Evolutionary conservation across 2,329 filamentous ascomycete genomes (phyloP), one percentile per base, ranked within the genome.

Genomic region (Ceratocystis lukuohia): DNA sequence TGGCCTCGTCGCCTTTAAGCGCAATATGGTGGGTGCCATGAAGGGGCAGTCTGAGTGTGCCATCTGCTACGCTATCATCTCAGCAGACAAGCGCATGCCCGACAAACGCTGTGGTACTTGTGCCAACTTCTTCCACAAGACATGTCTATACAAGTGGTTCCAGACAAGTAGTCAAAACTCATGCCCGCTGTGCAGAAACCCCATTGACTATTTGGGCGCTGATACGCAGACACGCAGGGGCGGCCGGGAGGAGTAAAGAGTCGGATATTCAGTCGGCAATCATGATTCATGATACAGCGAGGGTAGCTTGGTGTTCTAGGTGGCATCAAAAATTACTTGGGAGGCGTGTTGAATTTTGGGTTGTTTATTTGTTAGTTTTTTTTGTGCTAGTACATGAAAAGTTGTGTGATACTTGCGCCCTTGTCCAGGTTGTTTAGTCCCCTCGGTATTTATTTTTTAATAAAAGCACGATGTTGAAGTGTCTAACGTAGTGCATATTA

Each of bases 61-160:
- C 8, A 97, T 97, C 73, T 97, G 93, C 79, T 97, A 97, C 78
- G 91, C 87, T 68, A 91, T 99, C 73, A 90, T 99, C 69, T 90
- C 90, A 20, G 85, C 84, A 6, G 92, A 96, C 74, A 89, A 89
- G 79, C 88, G 88, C 75, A 84, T 96, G 74, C 94, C 94, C 0
- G 93, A 94, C 74, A 97, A 97, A 80, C 82, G 84, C 65, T 99
- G 94, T 75, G 80, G 83, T 61, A 97, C 93, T 1, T 99, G 94
- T 81, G 93, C 91, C 80, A 93, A 99, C 76, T 79, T 89, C 65
- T 99, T 97, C 79, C 94, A 99, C 76, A 83, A 87, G 0, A 84
- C 84, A 1, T 99, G 94, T 77, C 76, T 99, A 76, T 96, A 91
- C 79, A 92, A 93, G 77, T 99, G 94, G 94, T 97, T 99, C 80